Percentiles rank a stretch among this genome's conserved stretches.
phyloP scores from a whole-genome alignment of 176 grass and related monocot genomes.

The Ensete ventricosum region DNA sequence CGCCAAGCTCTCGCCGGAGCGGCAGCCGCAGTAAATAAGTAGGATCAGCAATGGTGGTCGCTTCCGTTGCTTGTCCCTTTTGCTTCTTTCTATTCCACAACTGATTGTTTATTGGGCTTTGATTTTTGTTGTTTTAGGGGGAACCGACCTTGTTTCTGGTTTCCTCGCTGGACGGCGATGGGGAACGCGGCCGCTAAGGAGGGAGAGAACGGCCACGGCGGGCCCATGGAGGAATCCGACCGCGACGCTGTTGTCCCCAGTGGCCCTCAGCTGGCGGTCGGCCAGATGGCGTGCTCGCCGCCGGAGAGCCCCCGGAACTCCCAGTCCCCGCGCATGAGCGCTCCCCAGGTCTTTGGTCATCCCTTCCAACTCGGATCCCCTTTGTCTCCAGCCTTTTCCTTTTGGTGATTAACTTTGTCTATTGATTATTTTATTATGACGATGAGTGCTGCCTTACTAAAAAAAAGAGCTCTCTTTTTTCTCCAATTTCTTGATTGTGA shows the following conservation, averaged over 20 bases:
- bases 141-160: background rate
- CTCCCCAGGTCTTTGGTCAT: conserved; percentile 12
- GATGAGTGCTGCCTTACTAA: background rate
- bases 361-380: background rate
- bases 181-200: conserved; percentile 61
- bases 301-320: conserved; percentile 4
- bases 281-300: background rate
- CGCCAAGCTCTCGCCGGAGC: background rate
- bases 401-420: background rate
- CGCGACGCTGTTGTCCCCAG: conserved; percentile 16
- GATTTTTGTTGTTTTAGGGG: conserved; percentile 3
- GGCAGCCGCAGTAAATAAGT: background rate
- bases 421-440: background rate
- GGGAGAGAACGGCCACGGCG: conserved; percentile 42
- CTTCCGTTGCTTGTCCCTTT: background rate
- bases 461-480: background rate
- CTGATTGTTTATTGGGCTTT: conserved; percentile 8
- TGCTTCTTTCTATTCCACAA: background rate
- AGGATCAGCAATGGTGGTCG: background rate
- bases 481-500: background rate
- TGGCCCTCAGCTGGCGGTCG: conserved; percentile 19
- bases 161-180: conserved; percentile 26
- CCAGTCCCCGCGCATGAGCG: conserved; percentile 8
- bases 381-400: background rate
- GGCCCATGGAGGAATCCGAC: background rate